These are phyloP conservation scores for Salix viminalis DNA, from an alignment of 345 rosid species.

Conservation along the genomic window DNA sequence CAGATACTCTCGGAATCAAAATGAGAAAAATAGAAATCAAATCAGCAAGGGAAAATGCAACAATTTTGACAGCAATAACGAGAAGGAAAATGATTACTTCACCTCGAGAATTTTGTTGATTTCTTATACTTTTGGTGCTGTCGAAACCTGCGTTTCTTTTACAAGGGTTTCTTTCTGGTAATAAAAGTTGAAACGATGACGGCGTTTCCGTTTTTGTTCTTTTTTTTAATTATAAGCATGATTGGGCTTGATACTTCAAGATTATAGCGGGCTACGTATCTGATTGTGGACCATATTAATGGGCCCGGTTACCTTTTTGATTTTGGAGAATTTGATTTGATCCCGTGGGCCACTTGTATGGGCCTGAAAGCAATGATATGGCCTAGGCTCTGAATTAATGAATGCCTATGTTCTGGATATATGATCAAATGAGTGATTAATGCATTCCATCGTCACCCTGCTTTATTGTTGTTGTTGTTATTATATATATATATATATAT, in stretches of 20 bases:
- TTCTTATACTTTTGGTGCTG: background rate
- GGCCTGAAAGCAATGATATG: too few relatives aligned
- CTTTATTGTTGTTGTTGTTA: too few relatives aligned
- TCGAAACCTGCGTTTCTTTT: constrained; percentile 24
- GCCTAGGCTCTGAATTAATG: too few relatives aligned
- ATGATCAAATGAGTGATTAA: too few relatives aligned
- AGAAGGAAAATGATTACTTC: too few relatives aligned
- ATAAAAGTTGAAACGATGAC: background rate
- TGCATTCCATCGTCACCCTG: too few relatives aligned
- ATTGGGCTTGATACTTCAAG: background rate
- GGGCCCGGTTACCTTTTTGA: too few relatives aligned
- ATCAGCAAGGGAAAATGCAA: background rate
- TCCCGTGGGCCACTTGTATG: too few relatives aligned
- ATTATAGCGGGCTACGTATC: background rate
- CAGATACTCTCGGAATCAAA: background rate
- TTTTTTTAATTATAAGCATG: background rate
- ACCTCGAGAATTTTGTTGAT: background rate
- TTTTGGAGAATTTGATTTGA: too few relatives aligned
- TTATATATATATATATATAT: too few relatives aligned
- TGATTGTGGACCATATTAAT: too few relatives aligned
- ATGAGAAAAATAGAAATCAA: background rate
- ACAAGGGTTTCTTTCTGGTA: background rate
- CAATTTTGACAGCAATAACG: background rate
- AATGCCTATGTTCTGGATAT: too few relatives aligned
- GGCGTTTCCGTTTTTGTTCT: background rate